Evolutionary conservation across 805 yeast genomes (phyloP).

Genomic region (Starmerella bombicola): DNA sequence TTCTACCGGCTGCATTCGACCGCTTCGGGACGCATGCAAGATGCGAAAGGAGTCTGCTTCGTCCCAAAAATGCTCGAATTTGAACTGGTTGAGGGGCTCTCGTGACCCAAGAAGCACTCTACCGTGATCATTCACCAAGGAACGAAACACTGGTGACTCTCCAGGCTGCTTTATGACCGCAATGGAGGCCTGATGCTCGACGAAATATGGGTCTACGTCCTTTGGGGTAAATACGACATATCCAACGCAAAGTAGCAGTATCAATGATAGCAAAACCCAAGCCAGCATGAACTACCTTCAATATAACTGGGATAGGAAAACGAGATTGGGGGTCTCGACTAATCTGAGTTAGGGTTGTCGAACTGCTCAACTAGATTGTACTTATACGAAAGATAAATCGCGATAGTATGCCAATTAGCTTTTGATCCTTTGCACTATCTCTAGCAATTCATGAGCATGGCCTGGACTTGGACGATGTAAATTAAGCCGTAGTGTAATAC

Average conservation of each 20-base stretch:
- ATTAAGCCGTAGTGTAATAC: conserved; percentile 12
- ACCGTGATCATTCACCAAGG: conserved; percentile 62
- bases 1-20: conserved; percentile 1
- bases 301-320: too few species aligned
- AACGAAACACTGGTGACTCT: conserved; percentile 68
- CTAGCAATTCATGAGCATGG: too few species aligned
- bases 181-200: conserved; percentile 47
- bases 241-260: conserved; percentile 17
- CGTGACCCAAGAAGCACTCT: conserved; percentile 16
- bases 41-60: conserved; percentile 15
- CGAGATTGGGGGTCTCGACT: too few species aligned
- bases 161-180: conserved; percentile 49
- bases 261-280: conserved; percentile 13
- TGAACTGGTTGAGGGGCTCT: conserved; percentile 38
- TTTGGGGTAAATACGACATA: conserved; percentile 23
- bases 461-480: too few species aligned
- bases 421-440: too few species aligned
- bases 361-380: too few species aligned
- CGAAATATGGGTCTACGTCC: conserved; percentile 29
- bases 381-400: too few species aligned
- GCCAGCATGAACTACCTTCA: conserved; percentile 12
- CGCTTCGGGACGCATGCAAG: conserved; percentile 5
- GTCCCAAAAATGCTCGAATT: conserved; percentile 48
- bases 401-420: too few species aligned
- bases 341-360: too few species aligned